phyloP scores from a whole-genome alignment of 345 rosid genomes.

The Pseudoturritis turrita region DNA sequence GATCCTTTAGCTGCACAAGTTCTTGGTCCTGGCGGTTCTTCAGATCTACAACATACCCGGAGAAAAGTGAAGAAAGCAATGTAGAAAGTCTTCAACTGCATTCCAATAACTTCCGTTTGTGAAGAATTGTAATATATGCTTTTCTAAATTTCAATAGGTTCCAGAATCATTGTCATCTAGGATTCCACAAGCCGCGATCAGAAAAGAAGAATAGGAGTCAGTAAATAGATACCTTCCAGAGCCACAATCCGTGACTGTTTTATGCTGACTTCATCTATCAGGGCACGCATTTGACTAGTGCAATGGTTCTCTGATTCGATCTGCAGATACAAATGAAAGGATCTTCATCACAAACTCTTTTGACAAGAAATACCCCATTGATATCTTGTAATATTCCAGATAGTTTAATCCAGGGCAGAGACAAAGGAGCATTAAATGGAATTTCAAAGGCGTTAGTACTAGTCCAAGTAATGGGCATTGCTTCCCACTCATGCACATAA shows the following conservation, averaged over 20 bases:
- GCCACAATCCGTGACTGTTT: slow-evolving; percentile 70
- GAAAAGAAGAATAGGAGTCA: background rate
- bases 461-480: background rate
- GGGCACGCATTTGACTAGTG: slow-evolving; percentile 61
- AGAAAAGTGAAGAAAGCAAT: background rate
- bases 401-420: background rate
- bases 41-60: slow-evolving; percentile 42
- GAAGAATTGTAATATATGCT: background rate
- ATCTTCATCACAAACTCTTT: background rate
- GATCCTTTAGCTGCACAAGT: slow-evolving; percentile 62
- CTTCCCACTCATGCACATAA: background rate
- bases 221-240: slow-evolving; percentile 53
- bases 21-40: slow-evolving; percentile 56
- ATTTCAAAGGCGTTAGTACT: background rate
- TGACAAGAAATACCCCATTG: background rate
- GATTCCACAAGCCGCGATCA: background rate
- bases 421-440: background rate
- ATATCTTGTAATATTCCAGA: background rate
- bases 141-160: background rate
- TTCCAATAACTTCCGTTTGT: background rate
- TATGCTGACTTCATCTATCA: slow-evolving; percentile 77
- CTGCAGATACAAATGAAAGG: slow-evolving; percentile 27
- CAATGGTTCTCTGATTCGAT: slow-evolving; percentile 81
- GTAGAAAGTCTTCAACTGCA: background rate
- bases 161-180: background rate